Base-by-base conservation (phyloP, 192 early-diverging fungal genomes). In the Backusella liffmaniae region DNA sequence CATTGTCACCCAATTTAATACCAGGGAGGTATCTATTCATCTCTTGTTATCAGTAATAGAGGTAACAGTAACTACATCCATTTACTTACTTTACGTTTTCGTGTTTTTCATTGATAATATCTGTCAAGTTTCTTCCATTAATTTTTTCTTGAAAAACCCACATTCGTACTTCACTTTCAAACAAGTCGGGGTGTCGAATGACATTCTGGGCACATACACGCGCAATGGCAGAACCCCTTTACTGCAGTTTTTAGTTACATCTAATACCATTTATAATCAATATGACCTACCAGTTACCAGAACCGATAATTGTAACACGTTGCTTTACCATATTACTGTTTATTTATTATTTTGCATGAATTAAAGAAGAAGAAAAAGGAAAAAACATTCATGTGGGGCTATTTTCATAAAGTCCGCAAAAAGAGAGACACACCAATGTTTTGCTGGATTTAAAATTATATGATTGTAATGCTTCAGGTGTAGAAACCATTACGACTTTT, bases 101-200 rank as follows among this genome's bases (percentile, higher is more conserved):
- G 82, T 97, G 96, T 72, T 88, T 82, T 51, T 89, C 92, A 86
- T 99, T 99, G 83, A 99, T 98, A 74, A 98, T 92, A 16, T 97
- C 93, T 4, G 96, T 94, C 29, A 99, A 86, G 36, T 92, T 92
- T 68, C 88, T 79, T 30, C 94, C 95, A 37, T 96, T 81, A 36
- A 97, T 85, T 42, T 77, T 83, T 80, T 99, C 97, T 83, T 99
- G 94, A 85, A 90, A 96, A 29, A 99, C 97, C 95, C 96, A 99
- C 92, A 96, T 95, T 73, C 89, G 89, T 65, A 98, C 94, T 70
- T 91, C 86, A 44, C 80, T 67, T 84, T 96, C 92, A 84, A 95
- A 96, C 26, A 72, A 21, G 49, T 81, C 80, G 42, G 80, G 74
- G 53, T 92, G 90, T 30, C 72, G 70, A 12, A 34, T 72, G 21